These are phyloP conservation scores for Hyaloscypha finlandica DNA, from an alignment of 495 filamentous ascomycete species.

Conservation along the genomic window DNA sequence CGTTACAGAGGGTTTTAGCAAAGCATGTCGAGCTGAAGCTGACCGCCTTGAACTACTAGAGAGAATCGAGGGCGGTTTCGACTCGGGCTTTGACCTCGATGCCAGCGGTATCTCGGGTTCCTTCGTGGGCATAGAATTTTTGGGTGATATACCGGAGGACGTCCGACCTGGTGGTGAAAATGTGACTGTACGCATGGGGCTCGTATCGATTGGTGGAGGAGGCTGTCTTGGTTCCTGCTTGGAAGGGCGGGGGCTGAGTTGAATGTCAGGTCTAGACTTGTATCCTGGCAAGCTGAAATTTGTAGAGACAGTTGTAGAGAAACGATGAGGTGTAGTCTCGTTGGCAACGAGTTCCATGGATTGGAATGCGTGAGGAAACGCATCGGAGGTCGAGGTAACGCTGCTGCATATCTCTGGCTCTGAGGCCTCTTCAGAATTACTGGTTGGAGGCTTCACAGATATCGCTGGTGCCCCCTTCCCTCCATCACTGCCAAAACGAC, in stretches of 20 bases:
- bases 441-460: constrained; percentile 7
- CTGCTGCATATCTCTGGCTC: constrained; percentile 17
- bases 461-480: not conserved
- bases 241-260: not conserved
- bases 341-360: constrained; percentile 12
- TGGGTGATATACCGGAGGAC: not conserved
- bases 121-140: not conserved
- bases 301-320: constrained; percentile 20
- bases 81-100: constrained; percentile 8
- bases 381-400: constrained; percentile 17
- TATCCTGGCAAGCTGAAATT: constrained; percentile 26
- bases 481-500: not conserved
- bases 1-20: constrained; percentile 27
- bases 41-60: constrained; percentile 25
- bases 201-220: not conserved
- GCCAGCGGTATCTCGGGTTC: not conserved
- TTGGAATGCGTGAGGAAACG: constrained; percentile 21
- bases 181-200: not conserved
- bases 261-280: not conserved
- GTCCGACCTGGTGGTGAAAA: not conserved
- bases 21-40: constrained; percentile 16
- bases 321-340: not conserved
- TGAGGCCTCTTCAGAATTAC: not conserved
- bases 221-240: not conserved
- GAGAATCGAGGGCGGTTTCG: constrained; percentile 19